Evolutionary conservation across 371 early-diverging fungal genomes (phyloP).

Genomic region (Mucor plumbeus): DNA sequence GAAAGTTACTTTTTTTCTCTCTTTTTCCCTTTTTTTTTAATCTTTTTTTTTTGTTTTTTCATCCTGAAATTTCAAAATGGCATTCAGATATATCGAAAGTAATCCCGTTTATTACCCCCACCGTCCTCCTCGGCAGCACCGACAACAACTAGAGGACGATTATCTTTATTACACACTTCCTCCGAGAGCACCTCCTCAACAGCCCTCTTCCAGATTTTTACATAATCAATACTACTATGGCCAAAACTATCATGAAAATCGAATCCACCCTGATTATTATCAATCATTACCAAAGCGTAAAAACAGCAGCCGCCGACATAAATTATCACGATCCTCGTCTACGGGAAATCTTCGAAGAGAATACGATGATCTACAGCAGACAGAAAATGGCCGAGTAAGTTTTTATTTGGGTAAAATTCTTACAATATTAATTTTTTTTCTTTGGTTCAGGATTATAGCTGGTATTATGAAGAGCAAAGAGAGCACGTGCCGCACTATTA

Average conservation of each 20-base stretch:
- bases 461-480: conserved; percentile 5
- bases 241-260: not conserved
- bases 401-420: not conserved
- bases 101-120: not conserved
- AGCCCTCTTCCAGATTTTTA: not conserved
- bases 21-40: not conserved
- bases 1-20: not conserved
- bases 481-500: not conserved
- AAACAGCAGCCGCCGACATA: not conserved
- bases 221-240: not conserved
- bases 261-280: not conserved
- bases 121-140: not conserved
- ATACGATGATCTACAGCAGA: not conserved
- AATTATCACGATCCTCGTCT: conserved; percentile 6
- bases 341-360: not conserved
- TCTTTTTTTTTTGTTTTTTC: not conserved
- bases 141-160: not conserved
- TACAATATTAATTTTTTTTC: not conserved
- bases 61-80: not conserved
- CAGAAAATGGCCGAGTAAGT: not conserved
- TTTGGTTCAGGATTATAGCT: conserved; percentile 8
- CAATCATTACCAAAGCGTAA: conserved; percentile 2
- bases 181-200: not conserved
- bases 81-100: not conserved
- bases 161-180: not conserved